Evolutionary conservation across 2,329 filamentous ascomycete genomes (phyloP).

Genomic region (Hymenoscyphus scutula): DNA sequence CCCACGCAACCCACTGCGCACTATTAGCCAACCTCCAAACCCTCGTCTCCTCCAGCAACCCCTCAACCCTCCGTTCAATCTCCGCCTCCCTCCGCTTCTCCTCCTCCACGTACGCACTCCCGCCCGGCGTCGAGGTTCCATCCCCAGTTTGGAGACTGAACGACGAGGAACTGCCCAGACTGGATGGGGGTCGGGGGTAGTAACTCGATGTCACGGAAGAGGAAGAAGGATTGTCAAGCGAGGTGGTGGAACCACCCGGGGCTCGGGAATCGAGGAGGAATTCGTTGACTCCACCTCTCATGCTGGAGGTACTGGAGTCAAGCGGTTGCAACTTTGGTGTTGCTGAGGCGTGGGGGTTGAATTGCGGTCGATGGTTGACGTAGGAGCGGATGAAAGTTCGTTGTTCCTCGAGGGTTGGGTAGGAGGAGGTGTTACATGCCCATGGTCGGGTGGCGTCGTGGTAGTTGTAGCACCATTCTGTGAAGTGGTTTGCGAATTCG

Average conservation of each 20-base stretch:
- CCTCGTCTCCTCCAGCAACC: constrained; percentile 73
- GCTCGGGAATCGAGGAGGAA: constrained; percentile 82
- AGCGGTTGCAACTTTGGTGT: constrained; percentile 36
- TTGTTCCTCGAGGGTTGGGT: constrained; percentile 80
- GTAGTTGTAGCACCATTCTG: constrained; percentile 98
- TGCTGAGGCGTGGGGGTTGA: constrained; percentile 48
- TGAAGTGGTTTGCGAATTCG: constrained; percentile 98
- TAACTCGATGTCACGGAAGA: constrained; percentile 31
- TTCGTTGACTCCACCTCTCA: constrained; percentile 29
- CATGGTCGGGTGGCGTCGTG: constrained; percentile 67
- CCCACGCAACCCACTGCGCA: constrained; percentile 93
- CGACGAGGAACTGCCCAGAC: constrained; percentile 10
- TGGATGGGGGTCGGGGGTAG: constrained; percentile 5
- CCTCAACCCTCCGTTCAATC: constrained; percentile 64
- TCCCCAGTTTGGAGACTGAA: constrained; percentile 17
- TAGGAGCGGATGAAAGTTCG: constrained; percentile 83
- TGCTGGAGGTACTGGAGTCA: constrained; percentile 19
- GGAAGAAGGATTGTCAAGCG: no score
- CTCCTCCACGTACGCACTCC: constrained; percentile 45
- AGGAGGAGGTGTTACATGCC: constrained; percentile 65
- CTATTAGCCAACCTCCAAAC: constrained; percentile 88
- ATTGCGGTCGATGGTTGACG: constrained; percentile 73
- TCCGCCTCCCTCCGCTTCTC: constrained; percentile 62
- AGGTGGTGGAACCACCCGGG: constrained; percentile 44
- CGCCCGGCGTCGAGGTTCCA: constrained; percentile 21